phyloP scores from a whole-genome alignment of 345 rosid genomes.

The Eucalyptus coolabah region DNA sequence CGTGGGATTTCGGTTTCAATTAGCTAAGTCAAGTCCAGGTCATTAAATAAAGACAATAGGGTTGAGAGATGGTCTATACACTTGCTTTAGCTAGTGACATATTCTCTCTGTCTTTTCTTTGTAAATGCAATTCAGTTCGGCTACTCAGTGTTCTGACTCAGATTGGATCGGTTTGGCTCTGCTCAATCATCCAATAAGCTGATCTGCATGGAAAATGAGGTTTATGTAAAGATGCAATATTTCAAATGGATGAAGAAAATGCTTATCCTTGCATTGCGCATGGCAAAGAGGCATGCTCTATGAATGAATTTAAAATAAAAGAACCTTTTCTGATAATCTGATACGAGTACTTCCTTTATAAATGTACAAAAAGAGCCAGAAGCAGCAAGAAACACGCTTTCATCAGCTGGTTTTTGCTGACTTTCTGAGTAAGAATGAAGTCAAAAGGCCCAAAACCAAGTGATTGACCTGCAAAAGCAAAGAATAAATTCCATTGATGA shows the following conservation, averaged over 20 bases:
- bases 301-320: neutral
- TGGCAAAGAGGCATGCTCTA: neutral
- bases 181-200: neutral
- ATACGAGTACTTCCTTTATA: neutral
- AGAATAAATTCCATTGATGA: neutral
- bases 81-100: neutral
- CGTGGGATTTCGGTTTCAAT: neutral
- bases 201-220: neutral
- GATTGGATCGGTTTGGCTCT: neutral
- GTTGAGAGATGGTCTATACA: neutral
- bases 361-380: neutral
- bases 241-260: neutral
- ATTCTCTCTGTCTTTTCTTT: neutral
- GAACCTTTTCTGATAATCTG: neutral
- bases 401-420: neutral
- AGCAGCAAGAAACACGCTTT: neutral
- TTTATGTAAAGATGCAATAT: neutral
- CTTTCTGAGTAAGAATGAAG: neutral
- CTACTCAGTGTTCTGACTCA: neutral
- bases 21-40: no score
- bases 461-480: neutral
- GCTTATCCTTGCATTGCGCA: neutral
- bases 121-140: neutral
- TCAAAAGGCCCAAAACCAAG: neutral
- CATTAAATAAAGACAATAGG: neutral